Evolutionary conservation across 2,329 filamentous ascomycete species (phyloP).

Genomic region (Aspergillus fumigatiaffinis): DNA sequence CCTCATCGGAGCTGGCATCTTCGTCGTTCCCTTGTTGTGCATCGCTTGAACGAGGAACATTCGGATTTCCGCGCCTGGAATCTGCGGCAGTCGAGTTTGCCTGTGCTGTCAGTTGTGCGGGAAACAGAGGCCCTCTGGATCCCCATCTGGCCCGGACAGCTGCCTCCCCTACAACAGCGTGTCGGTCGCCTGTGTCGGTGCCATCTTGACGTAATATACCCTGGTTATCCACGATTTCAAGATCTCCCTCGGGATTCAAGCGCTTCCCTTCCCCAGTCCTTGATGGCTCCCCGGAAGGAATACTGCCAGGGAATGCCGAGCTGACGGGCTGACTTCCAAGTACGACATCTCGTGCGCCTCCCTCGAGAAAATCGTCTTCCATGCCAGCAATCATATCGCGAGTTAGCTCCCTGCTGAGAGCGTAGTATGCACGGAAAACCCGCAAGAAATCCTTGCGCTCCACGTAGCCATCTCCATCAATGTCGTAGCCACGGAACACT

Average conservation of each 20-base stretch:
- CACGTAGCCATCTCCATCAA: conserved; percentile 82
- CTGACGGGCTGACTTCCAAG: conserved; percentile 72
- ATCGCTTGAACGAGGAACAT: conserved; percentile 7
- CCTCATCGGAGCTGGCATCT: conserved; percentile 20
- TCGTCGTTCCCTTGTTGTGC: conserved; percentile 20
- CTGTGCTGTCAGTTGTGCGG: conserved; percentile 20
- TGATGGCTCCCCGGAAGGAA: conserved; percentile 61
- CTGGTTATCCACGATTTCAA: conserved; percentile 59
- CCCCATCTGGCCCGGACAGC: conserved; percentile 36
- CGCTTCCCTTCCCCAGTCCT: conserved; percentile 64
- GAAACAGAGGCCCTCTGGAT: conserved; percentile 31
- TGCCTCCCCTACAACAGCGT: conserved; percentile 55
- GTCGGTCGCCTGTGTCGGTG: conserved; percentile 57
- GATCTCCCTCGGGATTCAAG: conserved; percentile 59
- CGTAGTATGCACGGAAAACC: conserved; percentile 89
- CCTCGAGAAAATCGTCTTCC: conserved; percentile 72
- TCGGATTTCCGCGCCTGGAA: conserved; percentile 6
- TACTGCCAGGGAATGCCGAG: conserved; percentile 68
- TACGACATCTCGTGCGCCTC: conserved; percentile 71
- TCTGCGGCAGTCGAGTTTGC: background rate
- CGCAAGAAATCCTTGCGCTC: conserved; percentile 82
- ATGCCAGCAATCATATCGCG: conserved; percentile 74
- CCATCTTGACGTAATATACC: conserved; percentile 58
- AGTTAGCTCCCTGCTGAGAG: conserved; percentile 84
- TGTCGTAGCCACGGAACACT: conserved; percentile 86